phyloP scores from a whole-genome alignment of 345 rosid species.

The Eucalyptus caleyi region DNA sequence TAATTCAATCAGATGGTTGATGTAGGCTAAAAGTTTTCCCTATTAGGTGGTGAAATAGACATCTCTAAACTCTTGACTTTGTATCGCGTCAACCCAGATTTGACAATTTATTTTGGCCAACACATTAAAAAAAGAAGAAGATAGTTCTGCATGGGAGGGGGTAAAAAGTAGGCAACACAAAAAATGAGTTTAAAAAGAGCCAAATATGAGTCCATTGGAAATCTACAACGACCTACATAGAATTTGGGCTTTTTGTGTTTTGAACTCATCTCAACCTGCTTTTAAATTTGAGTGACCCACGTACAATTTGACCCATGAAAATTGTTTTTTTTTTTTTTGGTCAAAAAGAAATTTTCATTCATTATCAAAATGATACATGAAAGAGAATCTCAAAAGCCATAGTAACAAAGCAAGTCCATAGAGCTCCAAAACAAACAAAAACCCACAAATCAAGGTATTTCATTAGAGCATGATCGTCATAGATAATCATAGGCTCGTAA shows the following conservation, averaged over 20 bases:
- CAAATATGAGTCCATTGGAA: not conserved
- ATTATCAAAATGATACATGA: too few species aligned
- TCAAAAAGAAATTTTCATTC: fast-evolving
- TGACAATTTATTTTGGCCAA: not conserved
- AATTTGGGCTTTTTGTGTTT: not conserved
- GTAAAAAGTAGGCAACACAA: not conserved
- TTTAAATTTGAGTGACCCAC: not conserved
- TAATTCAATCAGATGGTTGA: not conserved
- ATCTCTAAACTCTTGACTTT: too few species aligned
- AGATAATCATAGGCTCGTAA: too few species aligned
- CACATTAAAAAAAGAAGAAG: not conserved
- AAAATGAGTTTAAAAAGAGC: not conserved
- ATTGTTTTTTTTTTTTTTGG: fast-evolving
- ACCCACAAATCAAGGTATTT: too few species aligned
- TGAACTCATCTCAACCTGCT: not conserved
- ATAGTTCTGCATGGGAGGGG: not conserved
- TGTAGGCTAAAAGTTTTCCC: not conserved
- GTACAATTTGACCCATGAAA: not conserved
- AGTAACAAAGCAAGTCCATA: too few species aligned
- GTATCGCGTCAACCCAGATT: not conserved
- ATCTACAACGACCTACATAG: not conserved
- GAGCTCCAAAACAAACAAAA: too few species aligned
- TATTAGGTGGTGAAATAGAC: not conserved
- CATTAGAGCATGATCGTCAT: too few species aligned
- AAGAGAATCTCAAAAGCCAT: too few species aligned